Evolutionary conservation across 495 filamentous ascomycete species (phyloP).

Genomic region (Patellaria atrata): DNA sequence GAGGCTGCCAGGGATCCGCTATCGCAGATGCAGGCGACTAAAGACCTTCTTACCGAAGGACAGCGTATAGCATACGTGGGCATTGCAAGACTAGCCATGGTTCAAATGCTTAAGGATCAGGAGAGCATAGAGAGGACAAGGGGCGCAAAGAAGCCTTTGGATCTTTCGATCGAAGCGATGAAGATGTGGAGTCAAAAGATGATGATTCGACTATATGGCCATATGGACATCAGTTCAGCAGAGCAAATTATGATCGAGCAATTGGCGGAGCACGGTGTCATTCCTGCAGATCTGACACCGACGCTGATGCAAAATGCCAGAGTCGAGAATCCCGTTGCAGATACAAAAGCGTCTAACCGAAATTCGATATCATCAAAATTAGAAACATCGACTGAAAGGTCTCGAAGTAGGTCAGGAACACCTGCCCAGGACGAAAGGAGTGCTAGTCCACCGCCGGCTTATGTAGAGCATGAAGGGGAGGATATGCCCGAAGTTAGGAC

Average conservation of each 20-base stretch:
- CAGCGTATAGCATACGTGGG: constrained; percentile 96
- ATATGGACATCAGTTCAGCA: constrained; percentile 82
- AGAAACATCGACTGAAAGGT: constrained; percentile 3
- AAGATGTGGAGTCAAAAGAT: constrained; percentile 97
- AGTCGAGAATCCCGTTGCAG: constrained; percentile 83
- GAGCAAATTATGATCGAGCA: constrained; percentile 99
- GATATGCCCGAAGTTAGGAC: constrained; percentile 61
- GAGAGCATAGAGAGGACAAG: constrained; percentile 38
- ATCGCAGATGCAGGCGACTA: constrained; percentile 88
- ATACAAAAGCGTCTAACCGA: constrained; percentile 17
- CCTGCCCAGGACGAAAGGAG: constrained; percentile 13
- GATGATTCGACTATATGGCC: constrained; percentile 81
- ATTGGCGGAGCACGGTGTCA: constrained; percentile 77
- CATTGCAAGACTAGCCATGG: constrained; percentile 62
- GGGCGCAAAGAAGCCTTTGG: constrained; percentile 51
- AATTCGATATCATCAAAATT: constrained; percentile 4
- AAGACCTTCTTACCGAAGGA: constrained; percentile 85
- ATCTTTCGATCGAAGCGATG: constrained; percentile 56
- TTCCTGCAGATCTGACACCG: constrained; percentile 66
- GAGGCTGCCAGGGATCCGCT: constrained; percentile 55
- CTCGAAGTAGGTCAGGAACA: constrained; percentile 5
- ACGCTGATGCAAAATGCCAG: constrained; percentile 84
- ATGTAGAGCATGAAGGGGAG: constrained; percentile 52
- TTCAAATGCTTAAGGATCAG: constrained; percentile 55
- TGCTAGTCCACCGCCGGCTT: constrained; percentile 47